Base-by-base conservation (phyloP, 2,329 filamentous ascomycete species). In the Colletotrichum limetticola region DNA sequence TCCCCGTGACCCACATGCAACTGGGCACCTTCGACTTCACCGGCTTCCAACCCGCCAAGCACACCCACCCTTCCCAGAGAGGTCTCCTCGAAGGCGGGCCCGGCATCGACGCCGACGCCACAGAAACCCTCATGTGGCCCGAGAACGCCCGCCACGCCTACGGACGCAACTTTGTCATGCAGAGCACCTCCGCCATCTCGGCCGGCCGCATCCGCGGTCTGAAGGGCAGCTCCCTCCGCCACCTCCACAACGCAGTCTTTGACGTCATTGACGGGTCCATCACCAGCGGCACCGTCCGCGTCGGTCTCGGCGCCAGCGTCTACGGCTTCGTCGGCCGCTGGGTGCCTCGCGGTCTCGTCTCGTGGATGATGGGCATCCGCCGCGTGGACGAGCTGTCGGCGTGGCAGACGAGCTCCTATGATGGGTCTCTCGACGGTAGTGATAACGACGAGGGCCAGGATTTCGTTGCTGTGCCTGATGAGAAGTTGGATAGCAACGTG, bases 21-120 rank as follows among this genome's bases (percentile, higher is more conserved):
- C 91, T 98, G 1, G 97, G 97, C 71, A 95, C 94, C 26, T 95
- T 99, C 80, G 96, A 98, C 82, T 91, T 96, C 77, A 91, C 91
- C 7, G 87, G 91, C 74, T 91, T 92, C 82, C 87, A 87, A 2
- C 88, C 88, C 32, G 80, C 85, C 16, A 83, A 85, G 81, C 57
- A 79, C 55, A 77, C 83, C 73, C 82, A 78, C 77, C 81, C 80
- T 77, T 72, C 76, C 58, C 77, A 81, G 58, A 82, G 83, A 55
- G 83, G 79, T 28, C 78, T 85, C 26, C 80, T 87, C 42, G 82
- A 85, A 11, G 82, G 85, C 28, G 66, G 26, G 6, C 82, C 85
- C 52, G 84, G 82, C 74, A 82, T 83, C 5, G 81, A 85, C 67
- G 71, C 71, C 53, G 86, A 88, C 59, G 84, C 87, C 12, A 81